Evolutionary conservation across 2,329 filamentous ascomycete genomes (phyloP).

Genomic region (Diplodia mutila): DNA sequence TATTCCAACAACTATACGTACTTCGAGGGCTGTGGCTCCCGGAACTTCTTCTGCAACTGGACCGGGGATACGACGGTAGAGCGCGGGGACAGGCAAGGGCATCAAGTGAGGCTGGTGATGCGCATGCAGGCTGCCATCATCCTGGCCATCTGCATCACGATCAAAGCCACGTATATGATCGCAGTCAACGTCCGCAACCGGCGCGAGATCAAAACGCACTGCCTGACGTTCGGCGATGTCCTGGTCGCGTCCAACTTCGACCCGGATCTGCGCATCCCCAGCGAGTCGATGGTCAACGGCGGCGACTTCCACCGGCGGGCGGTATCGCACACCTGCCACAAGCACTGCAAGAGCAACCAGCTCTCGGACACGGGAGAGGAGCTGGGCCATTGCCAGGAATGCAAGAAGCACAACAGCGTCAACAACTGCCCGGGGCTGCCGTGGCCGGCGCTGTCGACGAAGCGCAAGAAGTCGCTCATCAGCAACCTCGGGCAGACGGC

Average conservation of each 20-base stretch:
- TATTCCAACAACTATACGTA: neutral
- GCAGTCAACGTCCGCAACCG: conserved; percentile 33
- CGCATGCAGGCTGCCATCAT: conserved; percentile 39
- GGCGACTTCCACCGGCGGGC: conserved; percentile 33
- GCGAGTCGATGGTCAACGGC: conserved; percentile 40
- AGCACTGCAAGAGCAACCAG: conserved; percentile 35
- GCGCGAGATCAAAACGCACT: conserved; percentile 36
- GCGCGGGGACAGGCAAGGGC: neutral
- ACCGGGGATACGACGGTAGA: neutral
- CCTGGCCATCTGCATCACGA: conserved; percentile 32
- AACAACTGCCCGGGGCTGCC: conserved; percentile 32
- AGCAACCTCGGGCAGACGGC: conserved; percentile 38
- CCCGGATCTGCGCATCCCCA: conserved; percentile 34
- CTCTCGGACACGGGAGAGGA: conserved; percentile 32
- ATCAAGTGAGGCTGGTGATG: conserved; percentile 32
- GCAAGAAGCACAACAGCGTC: conserved; percentile 34
- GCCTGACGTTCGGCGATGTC: conserved; percentile 38
- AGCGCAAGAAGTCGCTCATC: conserved; percentile 37
- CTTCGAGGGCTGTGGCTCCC: neutral
- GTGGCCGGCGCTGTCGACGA: conserved; percentile 38
- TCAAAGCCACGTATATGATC: conserved; percentile 40
- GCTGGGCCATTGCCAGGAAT: conserved; percentile 40
- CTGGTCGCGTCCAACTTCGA: conserved; percentile 37
- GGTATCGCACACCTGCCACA: conserved; percentile 37
- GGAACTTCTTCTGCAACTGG: neutral